Evolutionary conservation across 176 grass and related monocot species (phyloP), one percentile per base, ranked within the genome.

Genomic region (Rhynchospora tenuis): DNA sequence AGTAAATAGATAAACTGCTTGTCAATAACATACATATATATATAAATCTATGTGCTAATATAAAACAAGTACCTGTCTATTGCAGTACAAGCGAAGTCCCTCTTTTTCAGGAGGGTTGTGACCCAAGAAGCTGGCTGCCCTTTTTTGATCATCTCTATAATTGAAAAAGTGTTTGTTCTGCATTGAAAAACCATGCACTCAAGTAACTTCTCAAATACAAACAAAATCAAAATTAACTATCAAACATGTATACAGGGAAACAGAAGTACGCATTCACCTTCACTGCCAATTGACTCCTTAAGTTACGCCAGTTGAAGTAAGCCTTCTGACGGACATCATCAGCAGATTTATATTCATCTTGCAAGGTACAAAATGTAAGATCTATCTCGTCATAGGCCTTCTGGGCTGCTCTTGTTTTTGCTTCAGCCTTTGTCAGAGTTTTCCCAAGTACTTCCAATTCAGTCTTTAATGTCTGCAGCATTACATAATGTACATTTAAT

Each of bases 91-190:
- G 38, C n/a, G 15, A 81, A 98, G 92, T 55, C 80, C 80, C 82
- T 76, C 47, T 52, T 63, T 64, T 78, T 98, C 86, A 65, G 59
- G 80, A 65, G 59, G 80, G 23, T 78, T 74, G 6, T 13, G 76
- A 48, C 9, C 0, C 59, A 80, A 0, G 68, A 80, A 86, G 7
- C 62, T 79, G n/a, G 50, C 27, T 59, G 69, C 87, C 57, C 12
- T 23, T 26, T 63, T 84, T 4, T 59, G 80, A 19, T 93, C 84
- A 17, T 81, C 60, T 88, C 83, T 95, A 85, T 98, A 98, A 79
- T 82, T 81, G 75, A 82, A 88, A 82, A 95, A 95, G 63, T 85
- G 89, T 65, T 90, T 82, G 89, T 92, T 95, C 95, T 98, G 92
- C 79, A 90, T 78, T 63, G 17, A 73, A 85, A 87, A 84, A 87